phyloP scores from a whole-genome alignment of 345 rosid species.

The Garcia nutans region DNA sequence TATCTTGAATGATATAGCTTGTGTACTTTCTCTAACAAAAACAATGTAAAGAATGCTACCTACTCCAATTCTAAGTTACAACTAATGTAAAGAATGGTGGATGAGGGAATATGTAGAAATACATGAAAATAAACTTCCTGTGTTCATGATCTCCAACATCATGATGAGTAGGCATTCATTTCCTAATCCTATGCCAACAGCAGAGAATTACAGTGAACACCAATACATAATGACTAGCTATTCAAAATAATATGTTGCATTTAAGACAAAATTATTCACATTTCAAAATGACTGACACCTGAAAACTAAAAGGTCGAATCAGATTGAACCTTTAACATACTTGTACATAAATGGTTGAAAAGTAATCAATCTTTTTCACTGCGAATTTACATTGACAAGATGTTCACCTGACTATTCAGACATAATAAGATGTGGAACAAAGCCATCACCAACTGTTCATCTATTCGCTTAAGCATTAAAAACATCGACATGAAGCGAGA shows the following conservation, averaged over 20 bases:
- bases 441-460: background rate
- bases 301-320: too few species aligned
- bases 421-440: background rate
- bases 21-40: background rate
- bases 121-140: background rate
- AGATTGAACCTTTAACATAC: too few species aligned
- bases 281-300: background rate
- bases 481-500: background rate
- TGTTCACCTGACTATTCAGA: background rate
- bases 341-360: too few species aligned
- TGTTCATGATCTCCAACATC: background rate
- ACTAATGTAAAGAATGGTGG: too few species aligned
- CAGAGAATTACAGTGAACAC: background rate
- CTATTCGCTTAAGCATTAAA: background rate
- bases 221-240: background rate
- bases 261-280: background rate
- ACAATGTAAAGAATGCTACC: background rate
- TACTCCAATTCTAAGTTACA: background rate
- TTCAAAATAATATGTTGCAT: background rate
- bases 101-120: too few species aligned
- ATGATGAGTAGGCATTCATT: background rate
- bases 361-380: too few species aligned
- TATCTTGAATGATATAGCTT: too few species aligned
- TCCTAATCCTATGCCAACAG: background rate
- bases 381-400: too few species aligned